Conservation (phyloP, 75 land plant species). For the Selaginella tamariscina region DNA sequence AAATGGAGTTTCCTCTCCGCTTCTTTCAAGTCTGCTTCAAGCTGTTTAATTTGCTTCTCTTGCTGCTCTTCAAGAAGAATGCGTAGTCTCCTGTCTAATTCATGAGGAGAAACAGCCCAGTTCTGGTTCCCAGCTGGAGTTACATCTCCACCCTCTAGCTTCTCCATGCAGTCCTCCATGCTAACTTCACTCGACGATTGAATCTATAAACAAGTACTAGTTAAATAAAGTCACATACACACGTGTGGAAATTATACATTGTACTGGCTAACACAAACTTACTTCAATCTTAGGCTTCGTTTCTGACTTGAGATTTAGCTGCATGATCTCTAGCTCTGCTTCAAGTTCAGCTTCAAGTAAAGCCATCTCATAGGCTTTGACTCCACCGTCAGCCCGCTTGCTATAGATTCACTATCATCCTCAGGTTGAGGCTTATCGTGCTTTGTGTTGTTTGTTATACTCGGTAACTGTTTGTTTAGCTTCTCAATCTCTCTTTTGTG, state of each 20-base stretch:
- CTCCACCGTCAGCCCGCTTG: not conserved
- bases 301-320: not conserved
- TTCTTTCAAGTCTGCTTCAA: not conserved
- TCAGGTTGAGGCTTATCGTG: not conserved
- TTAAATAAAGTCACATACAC: not conserved
- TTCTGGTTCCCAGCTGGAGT: not conserved
- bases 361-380: not conserved
- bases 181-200: not conserved
- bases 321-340: not conserved
- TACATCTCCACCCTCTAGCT: not conserved
- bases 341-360: not conserved
- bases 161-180: not conserved
- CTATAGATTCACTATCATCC: not conserved
- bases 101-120: not conserved
- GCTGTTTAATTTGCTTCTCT: not conserved
- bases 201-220: not conserved
- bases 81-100: not conserved
- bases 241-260: too few relatives aligned
- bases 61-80: not conserved
- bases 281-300: not conserved
- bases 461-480: not conserved
- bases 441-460: not conserved
- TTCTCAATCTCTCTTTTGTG: not conserved
- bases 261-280: not conserved
- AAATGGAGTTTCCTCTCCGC: not conserved